Evolutionary conservation across 2,329 filamentous ascomycete species (phyloP).

Genomic region (Bipolaris bicolor): DNA sequence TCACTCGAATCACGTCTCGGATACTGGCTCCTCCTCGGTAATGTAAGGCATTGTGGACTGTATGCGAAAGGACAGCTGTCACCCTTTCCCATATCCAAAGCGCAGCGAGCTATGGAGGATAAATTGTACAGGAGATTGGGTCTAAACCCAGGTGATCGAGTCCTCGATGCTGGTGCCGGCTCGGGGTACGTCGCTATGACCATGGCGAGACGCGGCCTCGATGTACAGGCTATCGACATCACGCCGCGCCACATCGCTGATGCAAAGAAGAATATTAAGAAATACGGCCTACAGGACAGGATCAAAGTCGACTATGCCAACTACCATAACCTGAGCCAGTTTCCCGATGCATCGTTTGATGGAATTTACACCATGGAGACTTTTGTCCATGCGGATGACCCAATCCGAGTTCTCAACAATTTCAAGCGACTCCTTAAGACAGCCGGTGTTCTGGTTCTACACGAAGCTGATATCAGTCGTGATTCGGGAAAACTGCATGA

Average conservation of each 20-base stretch:
- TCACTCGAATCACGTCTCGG: constrained; percentile 52
- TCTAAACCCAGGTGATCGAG: constrained; percentile 46
- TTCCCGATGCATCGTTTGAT: constrained; percentile 53
- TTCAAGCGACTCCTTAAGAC: constrained; percentile 58
- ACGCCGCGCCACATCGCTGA: constrained; percentile 56
- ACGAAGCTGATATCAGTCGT: constrained; percentile 43
- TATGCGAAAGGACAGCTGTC: constrained; percentile 55
- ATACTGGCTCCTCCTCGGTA: constrained; percentile 52
- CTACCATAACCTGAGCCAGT: constrained; percentile 58
- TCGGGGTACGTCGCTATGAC: constrained; percentile 58
- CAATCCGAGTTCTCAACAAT: constrained; percentile 51
- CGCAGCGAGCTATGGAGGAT: constrained; percentile 59
- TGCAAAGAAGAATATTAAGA: constrained; percentile 48
- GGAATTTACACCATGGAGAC: constrained; percentile 64
- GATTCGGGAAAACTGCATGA: constrained; percentile 20
- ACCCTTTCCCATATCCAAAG: constrained; percentile 56
- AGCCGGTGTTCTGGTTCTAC: constrained; percentile 55
- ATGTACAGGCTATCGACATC: constrained; percentile 58
- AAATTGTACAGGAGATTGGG: constrained; percentile 46
- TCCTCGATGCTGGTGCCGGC: constrained; percentile 62
- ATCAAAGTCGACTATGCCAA: constrained; percentile 54
- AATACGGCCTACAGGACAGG: constrained; percentile 41
- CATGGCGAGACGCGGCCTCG: constrained; percentile 49
- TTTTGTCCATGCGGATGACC: constrained; percentile 60
- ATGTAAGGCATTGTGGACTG: constrained; percentile 59